Evolutionary conservation across 495 filamentous ascomycete species (phyloP), one percentile per base, ranked within the genome.

Genomic region (Xylaria intraflava): DNA sequence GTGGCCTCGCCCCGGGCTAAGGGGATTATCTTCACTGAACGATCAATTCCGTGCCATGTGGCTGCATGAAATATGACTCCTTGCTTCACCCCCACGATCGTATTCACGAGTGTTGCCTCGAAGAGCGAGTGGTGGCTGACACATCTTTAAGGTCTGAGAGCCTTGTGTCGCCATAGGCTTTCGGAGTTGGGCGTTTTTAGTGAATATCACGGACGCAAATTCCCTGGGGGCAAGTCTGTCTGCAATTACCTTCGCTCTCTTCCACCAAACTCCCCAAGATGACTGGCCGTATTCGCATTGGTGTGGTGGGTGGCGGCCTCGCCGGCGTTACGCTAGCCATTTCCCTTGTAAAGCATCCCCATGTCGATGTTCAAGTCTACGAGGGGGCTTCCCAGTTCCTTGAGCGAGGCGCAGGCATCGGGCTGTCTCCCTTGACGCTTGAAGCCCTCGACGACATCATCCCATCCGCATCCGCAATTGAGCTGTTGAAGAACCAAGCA

Each of bases 251-350:
- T 4, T 38, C 16, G 8, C 35, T 38, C 14, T 3, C 16, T 16
- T 38, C 14, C 16, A 11, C 35, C 14, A 38, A 11, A 38, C 14
- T n/a, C 35, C 35, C 35, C 14, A 38, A 38, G 5, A 43, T 43
- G 40, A 26, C 40, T 26, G 20, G 22, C 19, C 40, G 40, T 23
- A 19, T 46, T 12, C 45, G 45, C 31, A 47, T 56, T 42, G 35
- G 40, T 12, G 65, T 68, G 20, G 36, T 62, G 39, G 65, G 65
- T 42, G 65, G 65, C 20, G 62, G 65, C 17, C 51, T 68, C 31
- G 62, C 65, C 11, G 65, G 62, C 5, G 38, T 46, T 14, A 62
- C 59, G 1, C 14, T 60, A 14, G 51, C 51, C 27, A 60, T 49
- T 38, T 60, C 59, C 6, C 53, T 68, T 10, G 16, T 53, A 2